Evolutionary conservation across 805 yeast genomes (phyloP).

Genomic region (Yamadazyma takamatsuzukensis): DNA sequence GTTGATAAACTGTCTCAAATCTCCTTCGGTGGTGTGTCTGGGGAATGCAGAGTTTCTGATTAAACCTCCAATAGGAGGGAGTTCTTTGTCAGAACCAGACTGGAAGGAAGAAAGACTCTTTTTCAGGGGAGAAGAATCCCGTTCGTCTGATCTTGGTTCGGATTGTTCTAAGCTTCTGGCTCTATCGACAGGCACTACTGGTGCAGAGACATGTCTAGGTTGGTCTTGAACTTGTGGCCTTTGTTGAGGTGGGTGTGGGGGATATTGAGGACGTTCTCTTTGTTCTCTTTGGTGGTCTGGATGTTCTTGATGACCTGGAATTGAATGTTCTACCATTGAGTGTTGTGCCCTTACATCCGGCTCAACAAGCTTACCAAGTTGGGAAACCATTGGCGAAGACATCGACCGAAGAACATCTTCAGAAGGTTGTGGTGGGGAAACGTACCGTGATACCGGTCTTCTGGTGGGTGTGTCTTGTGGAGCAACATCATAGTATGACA

Average conservation of each 20-base stretch:
- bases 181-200: background rate
- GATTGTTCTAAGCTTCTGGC: background rate
- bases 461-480: too few species aligned
- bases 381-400: too few species aligned
- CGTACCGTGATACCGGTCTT: too few species aligned
- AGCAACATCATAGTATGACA: too few species aligned
- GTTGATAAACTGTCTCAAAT: slow-evolving; percentile 13
- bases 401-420: too few species aligned
- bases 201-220: slow-evolving; percentile 4
- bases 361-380: too few species aligned
- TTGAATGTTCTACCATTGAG: too few species aligned
- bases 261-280: slow-evolving; percentile 2
- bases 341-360: too few species aligned
- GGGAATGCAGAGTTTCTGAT: slow-evolving; percentile 4
- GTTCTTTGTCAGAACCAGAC: slow-evolving; percentile 6
- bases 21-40: slow-evolving; percentile 11
- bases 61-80: slow-evolving; percentile 7
- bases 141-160: slow-evolving; percentile 4
- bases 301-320: too few species aligned
- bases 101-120: background rate
- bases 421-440: too few species aligned
- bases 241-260: slow-evolving; percentile 5
- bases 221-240: background rate
- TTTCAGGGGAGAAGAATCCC: background rate
- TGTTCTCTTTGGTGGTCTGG: too few species aligned